These are phyloP conservation scores for Aspergillus haitiensis DNA, from an alignment of 495 filamentous ascomycete species.

Conservation along the genomic window DNA sequence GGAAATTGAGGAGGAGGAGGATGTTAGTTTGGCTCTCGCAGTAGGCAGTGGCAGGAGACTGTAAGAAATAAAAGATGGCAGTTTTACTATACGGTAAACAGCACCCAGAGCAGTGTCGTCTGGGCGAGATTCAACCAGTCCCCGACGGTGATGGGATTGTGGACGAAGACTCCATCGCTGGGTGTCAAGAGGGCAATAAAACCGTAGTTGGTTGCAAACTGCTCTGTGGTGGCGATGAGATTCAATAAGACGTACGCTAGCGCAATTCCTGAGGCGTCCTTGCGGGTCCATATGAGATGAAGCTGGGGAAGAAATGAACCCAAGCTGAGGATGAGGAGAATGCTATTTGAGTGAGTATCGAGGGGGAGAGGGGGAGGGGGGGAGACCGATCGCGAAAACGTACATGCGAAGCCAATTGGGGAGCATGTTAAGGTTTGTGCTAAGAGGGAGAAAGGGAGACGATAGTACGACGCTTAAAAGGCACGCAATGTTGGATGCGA, in stretches of 20 bases:
- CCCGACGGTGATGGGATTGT: conserved; percentile 1
- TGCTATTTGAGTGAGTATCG: neutral
- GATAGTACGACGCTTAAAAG: too few species aligned
- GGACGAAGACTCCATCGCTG: conserved; percentile 5
- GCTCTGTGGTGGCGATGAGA: conserved; percentile 9
- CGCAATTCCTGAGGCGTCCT: conserved; percentile 10
- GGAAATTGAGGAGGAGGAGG: neutral
- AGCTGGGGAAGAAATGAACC: conserved; percentile 12
- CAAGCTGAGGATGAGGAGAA: conserved; percentile 8
- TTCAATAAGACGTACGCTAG: conserved; percentile 8
- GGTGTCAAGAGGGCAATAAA: neutral
- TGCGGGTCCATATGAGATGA: conserved; percentile 4
- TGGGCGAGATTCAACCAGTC: conserved; percentile 10
- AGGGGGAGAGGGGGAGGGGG: too few species aligned
- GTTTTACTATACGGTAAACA: conserved; percentile 13
- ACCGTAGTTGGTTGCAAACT: conserved; percentile 3
- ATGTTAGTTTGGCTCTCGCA: neutral
- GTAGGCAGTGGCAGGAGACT: too few species aligned
- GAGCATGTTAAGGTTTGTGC: neutral
- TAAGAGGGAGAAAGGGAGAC: too few species aligned
- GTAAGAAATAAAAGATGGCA: too few species aligned
- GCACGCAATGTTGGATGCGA: too few species aligned
- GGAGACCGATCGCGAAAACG: neutral
- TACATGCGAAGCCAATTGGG: conserved; percentile 5
- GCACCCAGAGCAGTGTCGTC: neutral